Evolutionary conservation across 1,139 yeast genomes (phyloP).

Genomic region (Saccharomyces uvarum): DNA sequence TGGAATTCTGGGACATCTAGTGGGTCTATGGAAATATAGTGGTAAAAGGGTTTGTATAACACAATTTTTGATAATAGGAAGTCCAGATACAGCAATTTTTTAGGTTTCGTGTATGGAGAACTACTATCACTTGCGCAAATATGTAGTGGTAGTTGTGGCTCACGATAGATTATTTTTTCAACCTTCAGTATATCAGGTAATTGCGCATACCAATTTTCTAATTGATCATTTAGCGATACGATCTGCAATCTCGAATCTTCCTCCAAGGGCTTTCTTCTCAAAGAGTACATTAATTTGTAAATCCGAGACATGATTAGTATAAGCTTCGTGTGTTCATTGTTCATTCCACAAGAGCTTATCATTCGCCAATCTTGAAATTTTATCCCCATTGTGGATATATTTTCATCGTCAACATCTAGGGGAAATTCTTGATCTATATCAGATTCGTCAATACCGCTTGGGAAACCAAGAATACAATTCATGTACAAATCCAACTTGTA

Average conservation of each 20-base stretch:
- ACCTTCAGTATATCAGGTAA: slow-evolving; percentile 56
- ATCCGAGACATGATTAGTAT: slow-evolving; percentile 50
- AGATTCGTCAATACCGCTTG: slow-evolving; percentile 49
- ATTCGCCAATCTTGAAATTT: slow-evolving; percentile 29
- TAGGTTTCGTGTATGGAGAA: slow-evolving; percentile 53
- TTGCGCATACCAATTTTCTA: slow-evolving; percentile 61
- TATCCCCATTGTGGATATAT: slow-evolving; percentile 49
- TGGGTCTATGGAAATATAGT: slow-evolving; percentile 34
- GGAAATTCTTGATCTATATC: slow-evolving; percentile 84
- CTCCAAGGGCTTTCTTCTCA: slow-evolving; percentile 11
- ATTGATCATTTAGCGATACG: slow-evolving; percentile 53
- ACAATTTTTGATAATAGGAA: slow-evolving; percentile 62
- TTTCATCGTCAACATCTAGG: slow-evolving; percentile 75
- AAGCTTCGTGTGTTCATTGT: slow-evolving; percentile 73
- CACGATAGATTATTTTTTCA: background rate
- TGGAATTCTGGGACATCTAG: slow-evolving; percentile 17
- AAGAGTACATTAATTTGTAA: slow-evolving; percentile 40
- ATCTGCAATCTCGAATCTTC: slow-evolving; percentile 40
- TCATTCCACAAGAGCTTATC: slow-evolving; percentile 63
- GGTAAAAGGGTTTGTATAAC: slow-evolving; percentile 66
- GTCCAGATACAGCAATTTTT: slow-evolving; percentile 55
- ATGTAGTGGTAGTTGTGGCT: slow-evolving; percentile 35
- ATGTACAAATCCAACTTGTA: slow-evolving; percentile 86
- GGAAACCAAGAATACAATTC: slow-evolving; percentile 78
- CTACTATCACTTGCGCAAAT: slow-evolving; percentile 19